phyloP scores from a whole-genome alignment of 1,284 basidiomycete genomes.

The Fomitiporia mediterranea region DNA sequence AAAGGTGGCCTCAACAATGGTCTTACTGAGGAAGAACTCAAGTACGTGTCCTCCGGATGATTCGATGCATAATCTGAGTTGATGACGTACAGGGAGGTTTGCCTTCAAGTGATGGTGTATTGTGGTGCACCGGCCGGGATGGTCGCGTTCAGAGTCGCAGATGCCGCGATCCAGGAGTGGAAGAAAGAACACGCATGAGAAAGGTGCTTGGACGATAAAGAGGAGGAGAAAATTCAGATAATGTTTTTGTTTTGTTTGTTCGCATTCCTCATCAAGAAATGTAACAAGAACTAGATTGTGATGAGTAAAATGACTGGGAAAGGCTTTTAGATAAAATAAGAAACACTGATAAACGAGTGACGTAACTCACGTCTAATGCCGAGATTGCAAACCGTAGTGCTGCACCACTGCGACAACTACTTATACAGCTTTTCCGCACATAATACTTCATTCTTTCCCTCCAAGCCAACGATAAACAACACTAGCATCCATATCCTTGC shows the following conservation, averaged over 20 bases:
- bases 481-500: slow-evolving; percentile 20
- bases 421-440: too few species aligned
- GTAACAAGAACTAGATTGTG: too few species aligned
- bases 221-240: too few species aligned
- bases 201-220: too few species aligned
- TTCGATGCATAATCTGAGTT: not conserved
- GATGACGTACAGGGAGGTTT: slow-evolving; percentile 6
- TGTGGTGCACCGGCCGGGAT: slow-evolving; percentile 19
- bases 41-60: slow-evolving; percentile 1
- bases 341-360: too few species aligned
- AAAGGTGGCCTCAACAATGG: slow-evolving; percentile 20
- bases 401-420: too few species aligned
- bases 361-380: too few species aligned
- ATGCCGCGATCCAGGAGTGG: slow-evolving; percentile 17
- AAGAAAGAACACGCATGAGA: slow-evolving; percentile 14
- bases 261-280: too few species aligned
- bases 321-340: too few species aligned
- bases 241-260: too few species aligned
- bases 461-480: slow-evolving; percentile 19
- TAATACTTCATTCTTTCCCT: not conserved
- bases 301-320: too few species aligned
- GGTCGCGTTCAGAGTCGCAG: slow-evolving; percentile 17
- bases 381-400: too few species aligned
- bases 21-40: slow-evolving; percentile 17
- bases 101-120: slow-evolving; percentile 18